These are phyloP conservation scores for Oryza meyeriana DNA, from an alignment of 176 grass and related monocot species.

Conservation along the genomic window DNA sequence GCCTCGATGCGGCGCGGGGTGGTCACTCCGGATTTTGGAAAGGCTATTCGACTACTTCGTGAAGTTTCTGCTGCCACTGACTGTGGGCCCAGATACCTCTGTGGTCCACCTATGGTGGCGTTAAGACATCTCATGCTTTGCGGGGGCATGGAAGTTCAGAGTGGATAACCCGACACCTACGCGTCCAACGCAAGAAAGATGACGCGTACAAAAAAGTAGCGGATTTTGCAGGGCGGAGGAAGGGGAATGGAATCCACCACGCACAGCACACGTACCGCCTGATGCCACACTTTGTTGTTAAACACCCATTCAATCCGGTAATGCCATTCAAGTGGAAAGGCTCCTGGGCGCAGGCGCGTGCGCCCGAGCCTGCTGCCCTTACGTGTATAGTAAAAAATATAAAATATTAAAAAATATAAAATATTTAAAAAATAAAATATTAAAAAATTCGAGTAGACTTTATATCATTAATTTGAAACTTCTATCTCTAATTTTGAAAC, in stretches of 20 bases:
- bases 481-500: too few relatives aligned
- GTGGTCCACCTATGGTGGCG: neutral
- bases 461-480: too few relatives aligned
- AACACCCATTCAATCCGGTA: neutral
- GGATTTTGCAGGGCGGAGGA: neutral
- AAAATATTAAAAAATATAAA: too few relatives aligned
- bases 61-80: neutral
- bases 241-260: neutral
- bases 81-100: neutral
- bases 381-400: too few relatives aligned
- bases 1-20: neutral
- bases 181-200: neutral
- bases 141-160: neutral
- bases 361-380: too few relatives aligned
- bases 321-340: too few relatives aligned
- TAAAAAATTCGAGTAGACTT: too few relatives aligned
- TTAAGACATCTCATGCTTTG: neutral
- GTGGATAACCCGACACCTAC: neutral
- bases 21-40: neutral
- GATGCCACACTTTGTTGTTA: neutral
- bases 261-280: neutral
- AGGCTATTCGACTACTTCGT: too few relatives aligned
- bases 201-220: neutral
- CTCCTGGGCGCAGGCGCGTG: too few relatives aligned
- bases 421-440: too few relatives aligned